phyloP scores from a whole-genome alignment of 257 asterid species.

The Mitragyna speciosa region DNA sequence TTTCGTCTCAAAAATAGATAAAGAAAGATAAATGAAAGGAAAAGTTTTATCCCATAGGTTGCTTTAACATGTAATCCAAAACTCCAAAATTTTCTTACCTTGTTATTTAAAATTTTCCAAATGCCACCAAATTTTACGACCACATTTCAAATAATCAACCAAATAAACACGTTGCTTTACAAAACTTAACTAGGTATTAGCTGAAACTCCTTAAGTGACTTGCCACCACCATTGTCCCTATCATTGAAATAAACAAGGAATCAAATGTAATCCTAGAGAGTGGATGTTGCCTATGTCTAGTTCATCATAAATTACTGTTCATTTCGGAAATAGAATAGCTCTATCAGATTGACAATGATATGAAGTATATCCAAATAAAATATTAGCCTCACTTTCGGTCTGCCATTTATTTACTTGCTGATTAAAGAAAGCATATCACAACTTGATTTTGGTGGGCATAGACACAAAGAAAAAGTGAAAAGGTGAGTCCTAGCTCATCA shows the following conservation, averaged over 20 bases:
- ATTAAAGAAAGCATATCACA: constrained; percentile 10
- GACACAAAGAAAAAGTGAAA: constrained; percentile 2
- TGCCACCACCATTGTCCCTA: neutral
- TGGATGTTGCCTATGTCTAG: neutral
- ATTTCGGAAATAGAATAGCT: neutral
- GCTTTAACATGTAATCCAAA: neutral
- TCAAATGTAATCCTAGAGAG: neutral
- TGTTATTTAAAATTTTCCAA: neutral
- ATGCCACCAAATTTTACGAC: neutral
- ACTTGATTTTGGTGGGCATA: constrained; percentile 10
- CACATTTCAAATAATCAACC: neutral
- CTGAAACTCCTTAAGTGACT: constrained; percentile 2
- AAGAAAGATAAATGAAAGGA: neutral
- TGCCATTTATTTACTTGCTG: neutral
- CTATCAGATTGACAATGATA: neutral
- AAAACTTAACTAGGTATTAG: neutral
- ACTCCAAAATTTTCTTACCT: neutral
- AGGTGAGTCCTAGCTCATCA: constrained; percentile 16
- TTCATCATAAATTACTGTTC: neutral
- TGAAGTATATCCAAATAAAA: constrained; percentile 2
- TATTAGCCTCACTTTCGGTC: constrained; percentile 3
- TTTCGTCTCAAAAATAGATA: no score
- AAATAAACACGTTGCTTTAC: neutral
- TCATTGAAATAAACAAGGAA: constrained; percentile 4
- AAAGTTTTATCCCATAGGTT: neutral